These are phyloP conservation scores for Zymoseptoria ardabiliae DNA, from an alignment of 2,329 filamentous ascomycete species.

Conservation along the genomic window DNA sequence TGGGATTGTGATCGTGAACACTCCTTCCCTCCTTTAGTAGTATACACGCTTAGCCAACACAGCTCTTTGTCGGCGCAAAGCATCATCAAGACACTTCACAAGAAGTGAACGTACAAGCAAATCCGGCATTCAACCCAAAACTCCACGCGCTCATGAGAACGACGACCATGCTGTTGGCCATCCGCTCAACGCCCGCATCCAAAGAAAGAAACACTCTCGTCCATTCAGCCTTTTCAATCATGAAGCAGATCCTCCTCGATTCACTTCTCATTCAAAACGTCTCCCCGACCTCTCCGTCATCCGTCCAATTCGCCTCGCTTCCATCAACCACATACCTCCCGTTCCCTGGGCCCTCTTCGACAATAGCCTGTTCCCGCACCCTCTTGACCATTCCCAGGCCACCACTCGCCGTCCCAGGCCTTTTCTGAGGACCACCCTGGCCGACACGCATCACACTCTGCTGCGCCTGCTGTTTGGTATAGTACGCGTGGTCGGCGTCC, in stretches of 20 bases:
- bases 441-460: conserved; percentile 47
- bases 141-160: too few species aligned
- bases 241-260: background rate
- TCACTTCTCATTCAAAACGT: conserved; percentile 23
- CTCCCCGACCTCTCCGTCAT: conserved; percentile 29
- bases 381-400: conserved; percentile 20
- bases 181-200: too few species aligned
- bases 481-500: conserved; percentile 72
- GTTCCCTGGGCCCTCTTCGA: conserved; percentile 16
- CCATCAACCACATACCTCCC: conserved; percentile 17
- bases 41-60: too few species aligned
- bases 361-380: conserved; percentile 21
- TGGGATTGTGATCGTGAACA: too few species aligned
- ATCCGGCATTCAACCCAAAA: too few species aligned
- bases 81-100: too few species aligned
- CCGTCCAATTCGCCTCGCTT: conserved; percentile 31
- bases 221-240: background rate
- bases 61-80: too few species aligned
- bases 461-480: conserved; percentile 57
- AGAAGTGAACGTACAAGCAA: too few species aligned
- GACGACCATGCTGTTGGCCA: too few species aligned
- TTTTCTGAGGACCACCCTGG: conserved; percentile 6
- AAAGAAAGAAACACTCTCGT: too few species aligned
- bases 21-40: too few species aligned
- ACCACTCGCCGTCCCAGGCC: conserved; percentile 12